phyloP scores from a whole-genome alignment of 139 green algal species.

The Coccomyxa sp. region DNA sequence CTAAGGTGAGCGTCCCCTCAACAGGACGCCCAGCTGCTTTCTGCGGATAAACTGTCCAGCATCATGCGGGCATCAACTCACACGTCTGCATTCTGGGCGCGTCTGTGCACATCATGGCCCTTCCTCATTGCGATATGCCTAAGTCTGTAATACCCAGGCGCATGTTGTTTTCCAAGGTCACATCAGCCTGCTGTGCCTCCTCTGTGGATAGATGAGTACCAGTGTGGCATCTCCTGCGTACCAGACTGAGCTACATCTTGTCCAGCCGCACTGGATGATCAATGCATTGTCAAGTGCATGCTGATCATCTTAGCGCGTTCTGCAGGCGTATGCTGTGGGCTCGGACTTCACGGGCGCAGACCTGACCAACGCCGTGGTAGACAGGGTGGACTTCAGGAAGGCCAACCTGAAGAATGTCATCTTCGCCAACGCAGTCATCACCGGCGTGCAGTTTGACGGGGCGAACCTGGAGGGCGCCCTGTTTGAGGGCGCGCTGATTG shows the following conservation, averaged over 20 bases:
- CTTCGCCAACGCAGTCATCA: conserved; percentile 65
- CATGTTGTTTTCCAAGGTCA: too few species aligned
- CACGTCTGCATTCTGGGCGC: background rate
- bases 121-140: background rate
- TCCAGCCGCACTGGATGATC: too few species aligned
- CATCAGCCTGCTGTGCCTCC: too few species aligned
- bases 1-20: conserved; percentile 54
- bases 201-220: background rate
- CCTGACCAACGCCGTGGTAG: conserved; percentile 90
- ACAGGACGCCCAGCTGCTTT: background rate
- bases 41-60: background rate
- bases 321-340: conserved; percentile 66
- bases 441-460: conserved; percentile 61
- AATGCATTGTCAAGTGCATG: too few species aligned
- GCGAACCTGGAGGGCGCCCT: conserved; percentile 71
- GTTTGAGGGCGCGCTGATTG: conserved; percentile 94
- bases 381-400: conserved; percentile 79
- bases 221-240: background rate
- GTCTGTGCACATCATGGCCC: background rate
- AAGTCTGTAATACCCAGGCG: too few species aligned
- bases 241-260: too few species aligned
- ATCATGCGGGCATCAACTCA: background rate
- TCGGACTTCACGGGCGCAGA: conserved; percentile 50
- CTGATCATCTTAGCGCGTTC: too few species aligned
- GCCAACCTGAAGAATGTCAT: conserved; percentile 64